These are phyloP conservation scores for Kazachstania viticola DNA, from an alignment of 805 yeast genomes.

Conservation along the genomic window DNA sequence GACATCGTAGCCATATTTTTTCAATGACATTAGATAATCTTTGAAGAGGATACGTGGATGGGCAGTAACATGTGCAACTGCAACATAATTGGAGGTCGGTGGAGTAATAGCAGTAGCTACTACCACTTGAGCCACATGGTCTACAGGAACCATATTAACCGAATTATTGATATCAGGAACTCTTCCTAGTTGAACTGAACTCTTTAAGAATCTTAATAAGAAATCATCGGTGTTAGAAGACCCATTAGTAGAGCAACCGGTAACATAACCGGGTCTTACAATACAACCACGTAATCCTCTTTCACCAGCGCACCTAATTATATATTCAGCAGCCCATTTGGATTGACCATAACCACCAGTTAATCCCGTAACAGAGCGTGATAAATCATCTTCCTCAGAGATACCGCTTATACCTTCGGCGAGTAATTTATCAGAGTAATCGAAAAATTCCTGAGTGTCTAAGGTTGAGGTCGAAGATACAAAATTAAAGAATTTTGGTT, in stretches of 20 bases:
- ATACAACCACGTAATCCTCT: conserved; percentile 81
- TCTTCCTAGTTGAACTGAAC: conserved; percentile 77
- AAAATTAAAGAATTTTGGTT: conserved; percentile 76
- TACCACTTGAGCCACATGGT: conserved; percentile 89
- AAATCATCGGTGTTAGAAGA: conserved; percentile 94
- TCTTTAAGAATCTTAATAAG: conserved; percentile 87
- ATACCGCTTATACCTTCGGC: conserved; percentile 61
- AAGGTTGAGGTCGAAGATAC: conserved; percentile 93
- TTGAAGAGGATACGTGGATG: conserved; percentile 85
- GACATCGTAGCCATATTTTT: conserved; percentile 62
- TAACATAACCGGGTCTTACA: conserved; percentile 91
- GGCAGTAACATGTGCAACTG: conserved; percentile 93
- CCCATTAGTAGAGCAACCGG: conserved; percentile 78
- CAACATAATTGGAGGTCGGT: conserved; percentile 37
- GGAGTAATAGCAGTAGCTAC: conserved; percentile 77
- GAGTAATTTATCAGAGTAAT: conserved; percentile 59
- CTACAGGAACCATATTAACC: conserved; percentile 96
- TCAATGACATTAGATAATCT: conserved; percentile 56
- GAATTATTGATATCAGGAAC: conserved; percentile 79
- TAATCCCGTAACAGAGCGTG: conserved; percentile 72
- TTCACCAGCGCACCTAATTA: conserved; percentile 78
- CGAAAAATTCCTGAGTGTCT: conserved; percentile 72
- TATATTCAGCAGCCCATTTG: conserved; percentile 93
- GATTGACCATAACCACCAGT: conserved; percentile 95
- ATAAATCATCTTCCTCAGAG: conserved; percentile 70